Evolutionary conservation across 441 rosid genomes (phyloP), one percentile per base, ranked within the genome.

Genomic region (Gossypium davidsonii): DNA sequence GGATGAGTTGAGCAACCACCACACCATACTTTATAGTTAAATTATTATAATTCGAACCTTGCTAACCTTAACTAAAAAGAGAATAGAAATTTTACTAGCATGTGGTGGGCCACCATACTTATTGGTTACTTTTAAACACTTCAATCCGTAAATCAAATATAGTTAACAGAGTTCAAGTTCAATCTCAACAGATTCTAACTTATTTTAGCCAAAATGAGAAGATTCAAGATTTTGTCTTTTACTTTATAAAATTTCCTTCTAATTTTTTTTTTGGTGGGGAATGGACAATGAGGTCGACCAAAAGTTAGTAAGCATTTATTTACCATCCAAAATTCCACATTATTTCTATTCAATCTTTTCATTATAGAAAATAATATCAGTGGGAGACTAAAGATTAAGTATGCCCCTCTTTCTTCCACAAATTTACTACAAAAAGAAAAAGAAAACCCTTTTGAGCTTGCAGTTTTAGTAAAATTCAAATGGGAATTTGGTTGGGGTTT

Each of bases 321-420:
- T 31, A 15, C 46, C 26, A 37, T 63, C 51, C 9, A 63, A 37
- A 63, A 37, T 23, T 21, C 56, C 53, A 46, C 6, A 46, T 10
- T 21, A 66, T 20, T 20, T 10, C 15, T 48, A 44, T 46, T 44
- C 70, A 66, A 66, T 11, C 0, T 12, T 42, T 42, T 20, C 46
- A 66, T 46, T 46, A 66, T 66, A 14, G 12, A 66, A 37, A 37
- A 66, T 63, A 37, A 18, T 3, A 63, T 34, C 48, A 23, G 56
- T 46, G 57, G 70, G 70, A 66, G 21, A 66, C 39, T 14, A 66
- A 18, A 21, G 37, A 66, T 46, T 66, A 44, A 46, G 56, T 46
- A 20, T 21, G 31, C 25, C 70, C 56, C 39, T 23, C 57, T 46
- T 46, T 23, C 6, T 46, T 66, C 56, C 57, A 23, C 14, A 53